phyloP scores from a whole-genome alignment of 352 stramenopile genomes.

The Phytophthora pini region DNA sequence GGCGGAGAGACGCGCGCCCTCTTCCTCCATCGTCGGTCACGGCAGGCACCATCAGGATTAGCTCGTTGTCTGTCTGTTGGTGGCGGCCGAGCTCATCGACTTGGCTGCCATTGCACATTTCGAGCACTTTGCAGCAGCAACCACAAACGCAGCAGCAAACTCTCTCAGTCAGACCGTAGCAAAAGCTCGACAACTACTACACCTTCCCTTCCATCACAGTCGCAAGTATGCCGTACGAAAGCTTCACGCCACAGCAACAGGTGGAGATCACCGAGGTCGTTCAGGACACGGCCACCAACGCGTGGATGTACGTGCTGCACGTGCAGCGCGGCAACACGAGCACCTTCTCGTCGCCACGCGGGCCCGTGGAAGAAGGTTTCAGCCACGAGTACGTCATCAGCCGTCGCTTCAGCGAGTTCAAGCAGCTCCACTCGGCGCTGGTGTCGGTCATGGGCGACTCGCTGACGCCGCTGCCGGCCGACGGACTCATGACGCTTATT shows the following conservation, averaged over 20 bases:
- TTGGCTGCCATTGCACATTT: constrained; percentile 39
- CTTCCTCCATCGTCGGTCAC: constrained; percentile 25
- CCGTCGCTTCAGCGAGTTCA: constrained; percentile 75
- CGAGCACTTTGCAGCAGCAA: constrained; percentile 20
- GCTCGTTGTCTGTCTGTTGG: constrained; percentile 27
- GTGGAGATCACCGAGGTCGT: constrained; percentile 73
- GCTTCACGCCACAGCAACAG: constrained; percentile 65
- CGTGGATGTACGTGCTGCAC: constrained; percentile 73
- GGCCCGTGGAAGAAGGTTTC: constrained; percentile 42
- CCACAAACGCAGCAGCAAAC: neutral
- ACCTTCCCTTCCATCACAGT: neutral
- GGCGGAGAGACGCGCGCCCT: constrained; percentile 14
- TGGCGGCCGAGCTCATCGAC: constrained; percentile 6
- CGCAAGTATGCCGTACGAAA: constrained; percentile 75
- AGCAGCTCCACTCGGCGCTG: constrained; percentile 64
- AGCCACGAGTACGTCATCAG: constrained; percentile 63
- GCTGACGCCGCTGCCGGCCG: constrained; percentile 58
- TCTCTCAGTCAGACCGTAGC: neutral
- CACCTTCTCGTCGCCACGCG: constrained; percentile 41
- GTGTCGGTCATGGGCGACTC: constrained; percentile 51
- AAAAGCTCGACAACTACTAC: constrained; percentile 3
- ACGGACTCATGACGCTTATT: constrained; percentile 72
- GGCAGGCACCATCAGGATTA: constrained; percentile 16
- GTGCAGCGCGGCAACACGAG: constrained; percentile 47
- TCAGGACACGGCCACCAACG: constrained; percentile 57